A percentile compares a stretch with the other conserved stretches of the same genome.
These are phyloP conservation scores for Berberis vulgaris DNA, from an alignment of 164 flowering plant species.

Conservation along the genomic window DNA sequence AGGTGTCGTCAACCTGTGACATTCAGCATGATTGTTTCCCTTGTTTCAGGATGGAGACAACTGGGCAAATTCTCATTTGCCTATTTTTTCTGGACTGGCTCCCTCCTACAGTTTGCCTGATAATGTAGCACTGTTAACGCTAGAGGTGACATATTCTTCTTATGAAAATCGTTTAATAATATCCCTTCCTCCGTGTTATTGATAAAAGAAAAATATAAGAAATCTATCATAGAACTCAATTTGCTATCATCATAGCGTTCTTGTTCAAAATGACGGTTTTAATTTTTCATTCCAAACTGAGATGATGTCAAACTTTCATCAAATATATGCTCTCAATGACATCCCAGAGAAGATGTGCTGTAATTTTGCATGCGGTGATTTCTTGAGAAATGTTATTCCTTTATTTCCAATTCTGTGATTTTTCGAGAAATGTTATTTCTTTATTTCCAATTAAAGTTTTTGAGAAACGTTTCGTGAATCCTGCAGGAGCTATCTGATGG, in stretches of 20 bases:
- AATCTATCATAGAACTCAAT: too few relatives aligned
- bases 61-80: constrained; percentile 37
- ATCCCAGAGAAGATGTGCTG: background rate
- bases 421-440: background rate
- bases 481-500: constrained; percentile 78
- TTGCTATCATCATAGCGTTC: too few relatives aligned
- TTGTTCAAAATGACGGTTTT: background rate
- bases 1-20: background rate
- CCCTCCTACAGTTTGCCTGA: constrained; percentile 66
- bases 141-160: constrained; percentile 39
- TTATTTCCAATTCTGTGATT: background rate
- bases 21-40: constrained; percentile 4
- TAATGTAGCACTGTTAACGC: constrained; percentile 71
- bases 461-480: background rate
- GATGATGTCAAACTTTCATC: background rate
- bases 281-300: background rate
- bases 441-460: background rate
- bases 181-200: too few relatives aligned
- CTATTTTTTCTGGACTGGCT: constrained; percentile 58
- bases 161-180: too few relatives aligned
- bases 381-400: background rate
- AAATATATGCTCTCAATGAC: background rate
- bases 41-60: constrained; percentile 47
- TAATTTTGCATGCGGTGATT: background rate
- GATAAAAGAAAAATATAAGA: too few relatives aligned